Evolutionary conservation across 2,329 filamentous ascomycete species (phyloP), one percentile per base, ranked within the genome.

Genomic region (Microdochium paspali): DNA sequence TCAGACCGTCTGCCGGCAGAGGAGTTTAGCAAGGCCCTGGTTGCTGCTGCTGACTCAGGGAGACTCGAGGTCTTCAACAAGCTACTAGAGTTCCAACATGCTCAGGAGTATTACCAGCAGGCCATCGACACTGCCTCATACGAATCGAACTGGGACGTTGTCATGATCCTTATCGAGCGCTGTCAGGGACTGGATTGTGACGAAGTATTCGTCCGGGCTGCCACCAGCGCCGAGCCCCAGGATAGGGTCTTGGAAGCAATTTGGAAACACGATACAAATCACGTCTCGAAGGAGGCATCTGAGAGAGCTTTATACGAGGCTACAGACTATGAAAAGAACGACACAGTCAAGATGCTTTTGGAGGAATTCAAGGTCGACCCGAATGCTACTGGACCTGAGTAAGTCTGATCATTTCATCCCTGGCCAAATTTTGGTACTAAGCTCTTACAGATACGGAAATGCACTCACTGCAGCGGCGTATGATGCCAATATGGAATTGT

Each of bases 41-140:
- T 68, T 21, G 62, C 58, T n/a, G 63, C 67, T 4, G 68, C 68
- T 3, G 58, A 58, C 10, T 56, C 58, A 1, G 67, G 67, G n/a
- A 58, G 65, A n/a, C 42, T 66, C 1, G 67, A 70, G 28, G 61
- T 66, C 0, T 63, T 70, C 49, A 66, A 64, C n/a, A 58, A 59
- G 24, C 51, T 71, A 1, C 57, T 70, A 4, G 51, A 59, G n/a
- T 69, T 63, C 26, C 44, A 62, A 5, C 65, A 69, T 15, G 51
- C 51, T 0, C 48, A 54, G 10, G 39, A 60, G 6, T 60, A 57
- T 10, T 64, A 64, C 21, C 66, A 70, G 42, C 24, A 46, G 0
- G 65, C 67, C 2, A 53, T 71, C 0, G 53, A 64, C 3, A 53
- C 49, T 1, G 66, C 67, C 0, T 57, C 62, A 0, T 49, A 49